phyloP scores from a whole-genome alignment of 1,284 basidiomycete genomes.

The Tilletia horrida region DNA sequence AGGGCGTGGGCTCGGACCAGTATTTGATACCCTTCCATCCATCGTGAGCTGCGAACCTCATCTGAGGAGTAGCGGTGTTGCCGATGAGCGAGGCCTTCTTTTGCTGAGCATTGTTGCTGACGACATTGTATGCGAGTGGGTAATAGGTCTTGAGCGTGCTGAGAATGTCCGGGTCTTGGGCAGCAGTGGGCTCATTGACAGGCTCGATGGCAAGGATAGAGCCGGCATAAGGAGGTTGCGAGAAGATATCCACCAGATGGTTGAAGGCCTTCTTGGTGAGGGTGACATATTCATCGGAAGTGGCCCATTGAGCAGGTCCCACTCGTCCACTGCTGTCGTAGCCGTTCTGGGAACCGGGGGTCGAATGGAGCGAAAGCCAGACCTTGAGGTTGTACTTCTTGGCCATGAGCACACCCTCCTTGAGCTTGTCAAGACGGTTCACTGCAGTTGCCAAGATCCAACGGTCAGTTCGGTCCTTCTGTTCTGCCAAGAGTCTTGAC shows the following conservation, averaged over 20 bases:
- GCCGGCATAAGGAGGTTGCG: constrained; percentile 19
- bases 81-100: neutral
- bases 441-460: neutral
- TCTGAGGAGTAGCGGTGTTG: neutral
- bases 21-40: constrained; percentile 23
- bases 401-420: constrained; percentile 18
- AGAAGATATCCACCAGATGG: constrained; percentile 20
- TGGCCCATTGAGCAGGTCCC: constrained; percentile 8
- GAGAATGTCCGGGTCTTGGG: constrained; percentile 16
- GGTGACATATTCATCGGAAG: neutral
- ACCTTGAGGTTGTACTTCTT: constrained; percentile 20
- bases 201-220: constrained; percentile 20
- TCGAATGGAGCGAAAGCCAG: constrained; percentile 18
- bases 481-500: neutral
- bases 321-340: constrained; percentile 15
- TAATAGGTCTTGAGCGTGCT: constrained; percentile 23
- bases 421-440: constrained; percentile 21
- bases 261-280: constrained; percentile 17
- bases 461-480: neutral
- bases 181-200: constrained; percentile 17
- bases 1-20: constrained; percentile 23
- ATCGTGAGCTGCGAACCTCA: constrained; percentile 23
- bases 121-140: constrained; percentile 20
- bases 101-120: neutral
- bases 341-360: constrained; percentile 18